A percentile compares a stretch with the other conserved stretches of the same genome.
These are phyloP conservation scores for Podaxis pistillaris DNA, from an alignment of 768 basidiomycete genomes.

Conservation along the genomic window DNA sequence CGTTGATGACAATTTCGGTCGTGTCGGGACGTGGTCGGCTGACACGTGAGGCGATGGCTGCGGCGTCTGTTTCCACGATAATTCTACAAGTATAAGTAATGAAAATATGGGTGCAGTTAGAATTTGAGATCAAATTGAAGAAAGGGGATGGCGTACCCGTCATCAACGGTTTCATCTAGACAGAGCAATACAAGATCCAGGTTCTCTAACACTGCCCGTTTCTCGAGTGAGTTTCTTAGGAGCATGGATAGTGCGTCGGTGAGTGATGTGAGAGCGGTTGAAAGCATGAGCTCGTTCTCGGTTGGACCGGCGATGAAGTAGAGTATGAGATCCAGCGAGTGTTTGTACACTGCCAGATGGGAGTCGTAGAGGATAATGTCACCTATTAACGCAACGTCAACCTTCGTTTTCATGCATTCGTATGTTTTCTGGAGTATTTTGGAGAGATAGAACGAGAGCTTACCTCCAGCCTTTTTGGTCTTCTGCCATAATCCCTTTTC, in stretches of 20 bases:
- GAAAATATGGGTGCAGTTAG: neutral
- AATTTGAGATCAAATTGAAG: neutral
- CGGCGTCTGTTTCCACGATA: conserved; percentile 94
- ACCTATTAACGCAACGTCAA: conserved; percentile 41
- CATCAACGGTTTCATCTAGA: conserved; percentile 96
- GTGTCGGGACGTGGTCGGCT: conserved; percentile 91
- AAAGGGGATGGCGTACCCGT: conserved; percentile 66
- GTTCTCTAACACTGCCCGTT: conserved; percentile 91
- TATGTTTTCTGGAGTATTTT: neutral
- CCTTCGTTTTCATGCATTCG: neutral
- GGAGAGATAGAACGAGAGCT: conserved; percentile 20
- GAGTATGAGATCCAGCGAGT: conserved; percentile 93
- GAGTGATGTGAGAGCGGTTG: conserved; percentile 79
- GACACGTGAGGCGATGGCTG: conserved; percentile 94
- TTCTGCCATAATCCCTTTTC: conserved; percentile 96
- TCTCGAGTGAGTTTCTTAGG: conserved; percentile 91
- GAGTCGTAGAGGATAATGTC: conserved; percentile 92
- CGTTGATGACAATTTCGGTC: conserved; percentile 97
- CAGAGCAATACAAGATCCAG: conserved; percentile 90
- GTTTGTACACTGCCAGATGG: conserved; percentile 90
- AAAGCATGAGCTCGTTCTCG: conserved; percentile 97
- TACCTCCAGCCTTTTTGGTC: conserved; percentile 92
- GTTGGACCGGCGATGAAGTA: conserved; percentile 85
- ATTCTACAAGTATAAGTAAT: conserved; percentile 50
- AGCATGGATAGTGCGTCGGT: conserved; percentile 84